phyloP scores from a whole-genome alignment of 148 eudicot genomes.

The Nepenthes gracilis region DNA sequence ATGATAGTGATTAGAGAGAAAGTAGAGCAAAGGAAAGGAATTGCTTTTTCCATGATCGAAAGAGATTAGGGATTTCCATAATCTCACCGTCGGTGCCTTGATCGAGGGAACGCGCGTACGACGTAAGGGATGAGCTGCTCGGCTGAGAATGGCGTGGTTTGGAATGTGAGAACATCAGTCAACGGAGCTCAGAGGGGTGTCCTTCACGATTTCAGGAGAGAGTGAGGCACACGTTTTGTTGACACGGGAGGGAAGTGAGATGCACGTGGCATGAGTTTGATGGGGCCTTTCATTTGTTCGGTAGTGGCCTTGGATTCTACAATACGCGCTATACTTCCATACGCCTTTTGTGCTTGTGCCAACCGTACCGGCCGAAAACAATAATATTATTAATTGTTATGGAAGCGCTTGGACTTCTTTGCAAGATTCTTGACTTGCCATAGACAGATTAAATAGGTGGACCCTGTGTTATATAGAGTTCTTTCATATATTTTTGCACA shows the following conservation, averaged over 20 bases:
- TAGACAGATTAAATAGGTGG: too few species aligned
- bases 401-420: too few species aligned
- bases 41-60: too few species aligned
- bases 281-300: not conserved
- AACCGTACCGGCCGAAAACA: too few species aligned
- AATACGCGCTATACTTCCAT: too few species aligned
- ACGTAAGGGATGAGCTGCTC: not conserved
- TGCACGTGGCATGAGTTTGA: constrained; percentile 3
- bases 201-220: constrained; percentile 1
- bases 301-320: too few species aligned
- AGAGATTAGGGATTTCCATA: not conserved
- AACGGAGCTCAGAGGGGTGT: constrained; percentile 9
- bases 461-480: too few species aligned
- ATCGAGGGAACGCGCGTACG: not conserved
- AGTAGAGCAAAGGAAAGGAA: not conserved
- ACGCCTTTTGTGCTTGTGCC: too few species aligned
- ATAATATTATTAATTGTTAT: too few species aligned
- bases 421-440: too few species aligned
- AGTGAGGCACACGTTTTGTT: constrained; percentile 11
- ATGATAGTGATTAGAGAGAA: not conserved
- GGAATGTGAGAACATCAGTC: constrained; percentile 16
- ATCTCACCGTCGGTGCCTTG: not conserved
- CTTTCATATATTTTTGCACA: too few species aligned
- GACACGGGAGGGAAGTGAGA: constrained; percentile 6
- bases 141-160: constrained; percentile 2